Evolutionary conservation across 2,329 filamentous ascomycete genomes (phyloP), one percentile per base, ranked within the genome.

Genomic region (Atkinsonella texensis): DNA sequence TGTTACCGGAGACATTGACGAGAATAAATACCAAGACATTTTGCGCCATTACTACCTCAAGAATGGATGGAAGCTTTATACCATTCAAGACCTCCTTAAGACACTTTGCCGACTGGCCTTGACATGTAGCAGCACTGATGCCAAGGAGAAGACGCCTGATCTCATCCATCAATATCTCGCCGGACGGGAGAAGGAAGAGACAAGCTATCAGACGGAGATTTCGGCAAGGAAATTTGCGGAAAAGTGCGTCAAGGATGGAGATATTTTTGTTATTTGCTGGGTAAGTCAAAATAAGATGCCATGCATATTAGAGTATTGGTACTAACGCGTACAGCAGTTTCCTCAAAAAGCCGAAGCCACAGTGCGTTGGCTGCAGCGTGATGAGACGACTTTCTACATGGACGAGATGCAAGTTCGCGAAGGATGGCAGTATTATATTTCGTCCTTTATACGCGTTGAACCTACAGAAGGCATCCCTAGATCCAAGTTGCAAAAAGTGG

Each of bases 361-460:
- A 1, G 76, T 95, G 11, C 87, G 88, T 44, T 83, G 80, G 76
- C 69, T 85, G 48, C 79, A 81, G 58, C 75, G 79, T 49, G 80
- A 84, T 48, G 82, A 85, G 58, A 82, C 81, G 41, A 85, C 95
- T 0, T 89, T 95, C 65, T 89, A 93, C 59, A 84, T 85, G 62
- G 88, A 95, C 58, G 89, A 95, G 58, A 84, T 95, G 73, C 85
- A 93, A 62, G 80, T 83, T 48, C 84, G 84, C 52, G 83, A 89
- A 55, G 77, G 82, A 40, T 98, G 93, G 93, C 87, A 91, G 60
- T 95, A 94, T 70, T 98, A 98, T 65, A 88, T 95, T 52, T 90
- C 91, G 17, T 89, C 90, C 0, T 97, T 87, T 67, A 87, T 89
- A 58, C 87, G 89, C 56, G 79, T 90, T 23, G 89, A 95, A 62